phyloP scores from a whole-genome alignment of 148 eudicot species.

The Spergularia bocconei region DNA sequence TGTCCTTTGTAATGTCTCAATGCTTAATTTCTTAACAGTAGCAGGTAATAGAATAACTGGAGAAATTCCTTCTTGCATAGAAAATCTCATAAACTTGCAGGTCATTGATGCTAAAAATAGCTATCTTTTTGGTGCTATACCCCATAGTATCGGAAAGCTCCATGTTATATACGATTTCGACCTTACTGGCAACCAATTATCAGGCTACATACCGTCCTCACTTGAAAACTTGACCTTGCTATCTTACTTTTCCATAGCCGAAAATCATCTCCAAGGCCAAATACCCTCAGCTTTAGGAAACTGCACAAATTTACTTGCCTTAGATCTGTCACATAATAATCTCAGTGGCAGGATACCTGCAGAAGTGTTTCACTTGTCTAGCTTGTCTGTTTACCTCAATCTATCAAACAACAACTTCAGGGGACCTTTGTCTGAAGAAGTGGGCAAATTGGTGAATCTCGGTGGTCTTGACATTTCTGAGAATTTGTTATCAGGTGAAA shows the following conservation, averaged over 20 bases:
- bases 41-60: conserved; percentile 19
- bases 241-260: neutral
- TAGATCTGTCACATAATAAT: conserved; percentile 28
- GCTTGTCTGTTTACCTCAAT: neutral
- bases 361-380: conserved; percentile 22
- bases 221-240: conserved; percentile 17
- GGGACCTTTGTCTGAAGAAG: conserved; percentile 29
- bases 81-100: conserved; percentile 21
- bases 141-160: conserved; percentile 24
- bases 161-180: neutral
- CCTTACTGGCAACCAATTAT: conserved; percentile 17
- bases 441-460: conserved; percentile 29
- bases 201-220: conserved; percentile 31
- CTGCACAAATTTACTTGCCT: conserved; percentile 15
- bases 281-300: conserved; percentile 36
- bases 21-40: conserved; percentile 21
- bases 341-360: conserved; percentile 32
- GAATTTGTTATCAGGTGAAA: conserved; percentile 31
- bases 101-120: neutral
- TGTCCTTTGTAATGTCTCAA: conserved; percentile 34
- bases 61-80: conserved; percentile 30
- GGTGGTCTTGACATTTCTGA: conserved; percentile 18
- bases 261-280: conserved; percentile 18
- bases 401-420: conserved; percentile 28
- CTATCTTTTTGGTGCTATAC: conserved; percentile 31